Percentiles rank a stretch among this genome's conserved stretches.
phyloP scores from a whole-genome alignment of 768 basidiomycete genomes.

The Kwoniella europaea region DNA sequence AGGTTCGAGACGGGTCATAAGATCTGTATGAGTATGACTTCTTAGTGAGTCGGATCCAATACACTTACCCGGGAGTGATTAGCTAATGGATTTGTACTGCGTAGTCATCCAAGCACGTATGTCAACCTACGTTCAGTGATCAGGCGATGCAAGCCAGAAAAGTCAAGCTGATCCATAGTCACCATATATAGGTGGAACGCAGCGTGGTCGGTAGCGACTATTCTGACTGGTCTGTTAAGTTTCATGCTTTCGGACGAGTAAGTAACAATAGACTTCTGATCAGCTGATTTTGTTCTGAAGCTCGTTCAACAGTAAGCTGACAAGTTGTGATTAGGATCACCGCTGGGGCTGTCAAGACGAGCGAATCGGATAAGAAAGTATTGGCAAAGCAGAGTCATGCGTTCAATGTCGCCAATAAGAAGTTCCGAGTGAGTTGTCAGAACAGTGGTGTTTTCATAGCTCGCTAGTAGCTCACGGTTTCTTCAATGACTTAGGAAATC shows the following conservation, averaged over 20 bases:
- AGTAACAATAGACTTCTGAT: not conserved
- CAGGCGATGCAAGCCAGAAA: too few species aligned
- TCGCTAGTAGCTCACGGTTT: not conserved
- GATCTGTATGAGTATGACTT: constrained; percentile 93
- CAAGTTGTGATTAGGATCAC: constrained; percentile 67
- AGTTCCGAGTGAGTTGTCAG: constrained; percentile 65
- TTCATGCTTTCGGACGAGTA: constrained; percentile 54
- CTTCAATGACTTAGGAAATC: constrained; percentile 63
- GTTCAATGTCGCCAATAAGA: constrained; percentile 79
- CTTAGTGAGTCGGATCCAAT: constrained; percentile 47
- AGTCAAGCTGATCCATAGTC: constrained; percentile 4
- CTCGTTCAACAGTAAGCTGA: not conserved
- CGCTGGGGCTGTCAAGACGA: constrained; percentile 84
- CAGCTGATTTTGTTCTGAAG: not conserved
- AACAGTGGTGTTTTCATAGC: not conserved
- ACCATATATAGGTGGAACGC: constrained; percentile 49
- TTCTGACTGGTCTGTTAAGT: constrained; percentile 77
- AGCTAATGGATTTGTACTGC: constrained; percentile 9
- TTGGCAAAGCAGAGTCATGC: constrained; percentile 80
- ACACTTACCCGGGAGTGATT: not conserved
- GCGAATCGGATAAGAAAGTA: constrained; percentile 74
- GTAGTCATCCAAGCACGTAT: constrained; percentile 53
- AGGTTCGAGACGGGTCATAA: constrained; percentile 62
- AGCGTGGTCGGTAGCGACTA: constrained; percentile 61
- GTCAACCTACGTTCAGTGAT: constrained; percentile 3